Base-by-base conservation (phyloP, 106 monocot species). In the Dioscorea alata region DNA sequence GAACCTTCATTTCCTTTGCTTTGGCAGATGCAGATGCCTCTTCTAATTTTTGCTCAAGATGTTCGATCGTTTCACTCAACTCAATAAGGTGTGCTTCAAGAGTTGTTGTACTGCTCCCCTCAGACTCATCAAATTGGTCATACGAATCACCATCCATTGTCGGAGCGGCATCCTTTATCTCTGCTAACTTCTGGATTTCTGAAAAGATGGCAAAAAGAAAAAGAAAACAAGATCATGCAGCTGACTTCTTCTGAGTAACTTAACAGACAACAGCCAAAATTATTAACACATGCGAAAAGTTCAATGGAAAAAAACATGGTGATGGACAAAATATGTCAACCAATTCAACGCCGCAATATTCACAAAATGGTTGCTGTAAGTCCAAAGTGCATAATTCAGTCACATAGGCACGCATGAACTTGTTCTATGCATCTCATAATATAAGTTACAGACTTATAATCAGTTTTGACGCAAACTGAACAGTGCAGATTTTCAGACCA, bases 171-270 rank as follows among this genome's bases (percentile, higher is more conserved):
- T 76, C 77, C 61, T 75, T 70, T 57, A 86, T 80, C 69, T 77
- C 80, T 50, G 12, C 68, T 25, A 85, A 33, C 34, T 63, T 80
- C 59, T 82, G 49, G 4, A 90, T 65, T 64, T 85, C 89, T 90
- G 69, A 22, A 72, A 2, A 63, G 33, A 63, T 63, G 7, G 20
- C 33, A 24, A 23, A 65, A 1, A 53, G 23, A 59, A 48, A 65
- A 48, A 48, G 74, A 20, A 48, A 34, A 54, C 13, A 15, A 13
- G 54, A 15, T 54, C 54, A 54, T 54, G 18, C 15, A 54, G 54
- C 54, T 54, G 54, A 8, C 1, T 8, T 19, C 4, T 14, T 42
- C 6, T 6, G 9, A 42, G 42, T 42, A 42, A 42, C 9, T 42
- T 42, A 42, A 42, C 5, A 42, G 5, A 42, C 42, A 42, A 6